Evolutionary conservation across 2,329 filamentous ascomycete genomes (phyloP), one percentile per base, ranked within the genome.

Genomic region (Colletotrichum lentis): DNA sequence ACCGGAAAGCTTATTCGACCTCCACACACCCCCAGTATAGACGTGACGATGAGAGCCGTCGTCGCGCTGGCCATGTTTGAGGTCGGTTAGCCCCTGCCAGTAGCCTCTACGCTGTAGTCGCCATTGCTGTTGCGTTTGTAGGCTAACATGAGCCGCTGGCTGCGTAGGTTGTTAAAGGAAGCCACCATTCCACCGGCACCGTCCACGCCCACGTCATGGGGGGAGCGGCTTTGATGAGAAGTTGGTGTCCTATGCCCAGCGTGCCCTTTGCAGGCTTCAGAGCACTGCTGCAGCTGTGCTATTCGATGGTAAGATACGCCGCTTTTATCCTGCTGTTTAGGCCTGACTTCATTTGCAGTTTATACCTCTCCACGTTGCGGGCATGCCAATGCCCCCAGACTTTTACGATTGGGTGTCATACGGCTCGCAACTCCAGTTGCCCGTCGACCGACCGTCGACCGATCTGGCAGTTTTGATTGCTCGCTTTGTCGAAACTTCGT

Each of bases 1-100:
- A 84, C 82, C 2, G 79, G 80, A 6, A 75, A 79, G 64, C 73
- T 82, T 7, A 77, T 86, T 65, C 72, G 73, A 62, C 73, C 78
- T 41, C 72, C 77, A 24, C 67, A 76, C 35, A 72, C 74, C 62
- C 72, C 76, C 43, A 76, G 77, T 60, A 72, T 83, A 24, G 77
- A 83, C 53, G 80, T 84, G 11, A 80, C 85, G 18, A 80, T 87
- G 70, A 80, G 83, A 35, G 77, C 83, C 8, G 84, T 89, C 37
- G 79, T 90, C 49, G 81, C 87, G 72, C 81, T 90, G 70, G 86
- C 86, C 54, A 80, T 89, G 74, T 90, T 87, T 69, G 87, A 90
- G 81, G 87, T 89, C 76, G 73, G 78, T 56, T 50, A 18, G 27
- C 11, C 14, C 27, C 11, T 16, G 14, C 31, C 24, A n/a, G n/a